Evolutionary conservation across 2,329 filamentous ascomycete genomes (phyloP).

Genomic region (Clonostachys rhizophaga): DNA sequence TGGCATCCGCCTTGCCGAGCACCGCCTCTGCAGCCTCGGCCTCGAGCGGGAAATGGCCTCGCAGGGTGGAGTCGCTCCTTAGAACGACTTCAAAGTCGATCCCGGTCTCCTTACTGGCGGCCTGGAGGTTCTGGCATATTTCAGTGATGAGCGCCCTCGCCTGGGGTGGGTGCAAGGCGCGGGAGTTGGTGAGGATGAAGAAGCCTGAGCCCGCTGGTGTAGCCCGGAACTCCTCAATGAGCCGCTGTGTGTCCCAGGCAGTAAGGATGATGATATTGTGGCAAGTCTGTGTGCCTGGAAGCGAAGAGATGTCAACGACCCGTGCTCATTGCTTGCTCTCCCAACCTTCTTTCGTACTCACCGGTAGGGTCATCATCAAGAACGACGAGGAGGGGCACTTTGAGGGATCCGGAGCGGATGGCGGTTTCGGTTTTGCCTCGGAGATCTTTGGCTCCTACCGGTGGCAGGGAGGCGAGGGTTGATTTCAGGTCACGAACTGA

Average conservation of each 20-base stretch:
- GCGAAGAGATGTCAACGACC: too few species aligned
- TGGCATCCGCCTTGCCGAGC: conserved; percentile 43
- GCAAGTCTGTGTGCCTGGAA: conserved; percentile 52
- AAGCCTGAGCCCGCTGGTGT: conserved; percentile 36
- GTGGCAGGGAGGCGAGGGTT: conserved; percentile 1
- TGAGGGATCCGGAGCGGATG: neutral
- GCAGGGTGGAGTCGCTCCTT: conserved; percentile 49
- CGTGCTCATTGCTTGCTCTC: too few species aligned
- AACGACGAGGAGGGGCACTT: conserved; percentile 26
- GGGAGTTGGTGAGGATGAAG: conserved; percentile 57
- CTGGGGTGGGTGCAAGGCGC: conserved; percentile 43
- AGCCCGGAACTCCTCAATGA: conserved; percentile 35
- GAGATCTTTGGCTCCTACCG: neutral
- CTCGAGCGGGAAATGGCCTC: conserved; percentile 53
- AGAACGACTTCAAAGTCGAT: conserved; percentile 49
- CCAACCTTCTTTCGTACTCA: too few species aligned
- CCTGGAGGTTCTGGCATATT: conserved; percentile 43
- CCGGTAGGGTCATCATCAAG: conserved; percentile 51
- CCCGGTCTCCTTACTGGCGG: conserved; percentile 30
- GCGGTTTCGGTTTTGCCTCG: neutral
- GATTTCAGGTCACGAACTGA: neutral
- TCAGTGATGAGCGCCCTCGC: conserved; percentile 40
- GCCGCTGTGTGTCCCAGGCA: conserved; percentile 40
- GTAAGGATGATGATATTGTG: conserved; percentile 51
- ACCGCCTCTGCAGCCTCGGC: conserved; percentile 44